A percentile compares a stretch with the other conserved stretches of the same genome.
Conservation (phyloP, 2,329 filamentous ascomycete species). For the Lecanosticta acicola region DNA sequence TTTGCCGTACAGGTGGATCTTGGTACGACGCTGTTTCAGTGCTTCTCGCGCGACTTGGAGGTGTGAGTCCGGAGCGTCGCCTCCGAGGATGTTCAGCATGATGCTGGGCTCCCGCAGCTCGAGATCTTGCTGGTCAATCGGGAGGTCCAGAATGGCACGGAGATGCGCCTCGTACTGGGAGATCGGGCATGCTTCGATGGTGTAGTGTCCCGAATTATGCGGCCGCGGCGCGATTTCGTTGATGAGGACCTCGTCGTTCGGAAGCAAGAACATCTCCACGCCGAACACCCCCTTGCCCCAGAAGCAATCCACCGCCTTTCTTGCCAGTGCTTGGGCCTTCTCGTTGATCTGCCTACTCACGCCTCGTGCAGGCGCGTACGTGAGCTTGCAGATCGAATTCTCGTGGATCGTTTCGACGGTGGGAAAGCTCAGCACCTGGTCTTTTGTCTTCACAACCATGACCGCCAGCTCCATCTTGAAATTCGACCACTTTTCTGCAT, state of each 20-base stretch:
- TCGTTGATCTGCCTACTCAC: constrained; percentile 57
- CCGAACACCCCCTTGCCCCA: constrained; percentile 91
- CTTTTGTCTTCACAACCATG: constrained; percentile 87
- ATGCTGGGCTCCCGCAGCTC: constrained; percentile 57
- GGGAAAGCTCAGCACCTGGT: constrained; percentile 69
- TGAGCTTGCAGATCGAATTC: constrained; percentile 89
- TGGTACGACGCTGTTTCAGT: constrained; percentile 50
- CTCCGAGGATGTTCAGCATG: constrained; percentile 78
- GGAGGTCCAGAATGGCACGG: constrained; percentile 68
- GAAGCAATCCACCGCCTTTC: constrained; percentile 71
- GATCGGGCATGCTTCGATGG: constrained; percentile 82
- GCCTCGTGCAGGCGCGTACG: constrained; percentile 75
- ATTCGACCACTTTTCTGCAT: constrained; percentile 83
- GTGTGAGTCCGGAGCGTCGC: constrained; percentile 60
- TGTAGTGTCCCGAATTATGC: constrained; percentile 93
- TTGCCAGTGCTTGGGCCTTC: constrained; percentile 69
- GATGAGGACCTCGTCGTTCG: constrained; percentile 65
- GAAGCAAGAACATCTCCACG: constrained; percentile 87
- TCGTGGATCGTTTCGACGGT: constrained; percentile 93
- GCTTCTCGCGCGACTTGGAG: constrained; percentile 52
- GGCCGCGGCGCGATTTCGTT: constrained; percentile 81
- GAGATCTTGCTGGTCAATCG: constrained; percentile 49
- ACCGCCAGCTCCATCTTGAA: constrained; percentile 86
- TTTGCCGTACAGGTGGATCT: constrained; percentile 88
- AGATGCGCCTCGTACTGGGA: constrained; percentile 93